Base-by-base conservation (phyloP, 2,329 filamentous ascomycete species). In the Truncatella angustata region DNA sequence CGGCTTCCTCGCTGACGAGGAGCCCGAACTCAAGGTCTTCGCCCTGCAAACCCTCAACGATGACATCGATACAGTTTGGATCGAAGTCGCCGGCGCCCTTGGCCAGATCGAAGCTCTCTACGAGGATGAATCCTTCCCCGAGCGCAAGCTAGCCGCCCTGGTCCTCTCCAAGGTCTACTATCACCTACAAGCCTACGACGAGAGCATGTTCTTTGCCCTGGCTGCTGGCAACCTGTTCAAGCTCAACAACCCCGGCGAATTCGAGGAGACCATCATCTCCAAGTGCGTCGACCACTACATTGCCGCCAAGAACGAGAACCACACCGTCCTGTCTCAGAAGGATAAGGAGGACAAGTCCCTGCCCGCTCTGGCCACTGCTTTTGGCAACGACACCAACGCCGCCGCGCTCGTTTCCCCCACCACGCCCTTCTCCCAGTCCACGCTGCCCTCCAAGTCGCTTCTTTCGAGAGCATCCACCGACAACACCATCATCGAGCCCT, bases 241-340 rank as follows among this genome's bases (percentile, higher is more conserved):
- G 75, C 83, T 97, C 59, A 90, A 97, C 65, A 82, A 87, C 50
- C 87, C 90, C 49, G 89, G 91, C 72, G 94, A 99, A 76, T 99
- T 96, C 66, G 94, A 99, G 73, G 92, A 99, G 76, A 99, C 94
- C 52, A 97, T 99, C 74, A 92, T 97, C 70, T 93, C 93, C 54
- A 97, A 95, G 81, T 99, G 94, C 68, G 85, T 99, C 66, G 94
- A 99, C 72, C 95, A 95, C 59, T 99, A 97, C 75, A 97, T 99
- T 66, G 86, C 90, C 54, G 81, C 92, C 39, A 80, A 77, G 47
- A 75, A 78, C 39, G 73, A 78, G 55, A 75, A 78, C 59, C 77
- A 82, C 61, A 66, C 70, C 18, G 69, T 73, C 12, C 65, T 78
- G 44, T 73, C 72, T 45, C 61, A 63, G 50, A 64, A 61, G 48